These are phyloP conservation scores for Colletotrichum orbiculare DNA, from an alignment of 2,329 filamentous ascomycete genomes.

Conservation along the genomic window DNA sequence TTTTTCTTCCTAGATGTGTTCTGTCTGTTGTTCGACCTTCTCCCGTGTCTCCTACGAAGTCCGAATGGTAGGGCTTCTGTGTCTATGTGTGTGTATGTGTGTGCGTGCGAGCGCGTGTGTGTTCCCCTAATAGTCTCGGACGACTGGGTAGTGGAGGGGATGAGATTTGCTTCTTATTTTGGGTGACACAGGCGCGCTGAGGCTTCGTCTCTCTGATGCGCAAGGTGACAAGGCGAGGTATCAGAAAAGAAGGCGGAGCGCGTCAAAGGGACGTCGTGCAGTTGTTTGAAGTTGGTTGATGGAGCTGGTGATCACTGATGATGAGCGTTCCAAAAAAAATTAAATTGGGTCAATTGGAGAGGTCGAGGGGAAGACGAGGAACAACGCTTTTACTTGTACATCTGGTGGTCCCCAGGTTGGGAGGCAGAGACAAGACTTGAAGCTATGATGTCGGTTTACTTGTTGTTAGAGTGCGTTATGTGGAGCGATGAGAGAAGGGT, in stretches of 20 bases:
- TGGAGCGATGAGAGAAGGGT: slow-evolving; percentile 31
- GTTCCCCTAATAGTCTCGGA: background rate
- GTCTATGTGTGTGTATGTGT: too few species aligned
- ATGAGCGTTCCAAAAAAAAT: slow-evolving; percentile 25
- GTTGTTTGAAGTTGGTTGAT: slow-evolving; percentile 34
- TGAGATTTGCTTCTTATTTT: slow-evolving; percentile 16
- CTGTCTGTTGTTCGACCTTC: background rate
- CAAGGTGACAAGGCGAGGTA: slow-evolving; percentile 22
- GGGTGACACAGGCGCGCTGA: slow-evolving; percentile 9
- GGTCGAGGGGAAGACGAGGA: slow-evolving; percentile 36
- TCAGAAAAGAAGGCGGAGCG: slow-evolving; percentile 29
- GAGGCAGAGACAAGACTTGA: slow-evolving; percentile 37
- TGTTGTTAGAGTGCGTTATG: slow-evolving; percentile 35
- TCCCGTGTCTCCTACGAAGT: slow-evolving; percentile 1
- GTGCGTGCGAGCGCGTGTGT: background rate
- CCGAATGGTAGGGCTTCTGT: slow-evolving; percentile 8
- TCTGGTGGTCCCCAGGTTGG: slow-evolving; percentile 35
- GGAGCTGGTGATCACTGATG: slow-evolving; percentile 36
- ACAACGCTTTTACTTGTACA: slow-evolving; percentile 40
- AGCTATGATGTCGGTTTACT: slow-evolving; percentile 39
- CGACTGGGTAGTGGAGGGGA: background rate
- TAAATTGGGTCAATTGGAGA: slow-evolving; percentile 32
- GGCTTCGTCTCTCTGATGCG: background rate
- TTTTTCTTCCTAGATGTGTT: background rate
- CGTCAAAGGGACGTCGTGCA: slow-evolving; percentile 19